Percentiles rank a stretch among this genome's conserved stretches.
These are phyloP conservation scores for Trichoderma oligosporum DNA, from an alignment of 2,329 filamentous ascomycete species.

Conservation along the genomic window DNA sequence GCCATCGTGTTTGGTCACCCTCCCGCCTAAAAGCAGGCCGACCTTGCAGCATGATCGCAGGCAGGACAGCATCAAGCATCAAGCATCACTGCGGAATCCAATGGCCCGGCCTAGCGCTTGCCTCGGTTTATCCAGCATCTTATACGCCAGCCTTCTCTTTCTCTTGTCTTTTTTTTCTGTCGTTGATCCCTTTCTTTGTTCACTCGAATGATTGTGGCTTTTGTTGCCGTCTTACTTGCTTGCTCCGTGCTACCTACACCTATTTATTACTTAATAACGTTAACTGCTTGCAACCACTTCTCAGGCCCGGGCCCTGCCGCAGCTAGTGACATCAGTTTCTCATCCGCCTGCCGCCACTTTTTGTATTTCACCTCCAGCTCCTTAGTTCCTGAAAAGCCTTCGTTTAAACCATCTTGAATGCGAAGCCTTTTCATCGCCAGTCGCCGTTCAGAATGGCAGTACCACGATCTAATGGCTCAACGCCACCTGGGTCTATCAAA, in stretches of 20 bases:
- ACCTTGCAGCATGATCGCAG: conserved; percentile 10
- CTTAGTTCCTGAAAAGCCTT: not conserved
- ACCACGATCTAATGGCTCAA: conserved; percentile 23
- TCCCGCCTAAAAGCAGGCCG: not conserved
- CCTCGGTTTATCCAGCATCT: conserved; percentile 3
- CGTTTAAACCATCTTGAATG: conserved; percentile 14
- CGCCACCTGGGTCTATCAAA: conserved; percentile 30
- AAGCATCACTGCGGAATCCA: not conserved
- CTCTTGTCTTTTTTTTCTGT: not conserved
- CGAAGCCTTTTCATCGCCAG: conserved; percentile 1
- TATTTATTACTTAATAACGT: too few relatives aligned
- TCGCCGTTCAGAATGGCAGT: conserved; percentile 24
- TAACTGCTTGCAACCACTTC: conserved; percentile 1
- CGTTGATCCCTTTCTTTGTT: not conserved
- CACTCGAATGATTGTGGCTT: too few relatives aligned
- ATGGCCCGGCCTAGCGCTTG: too few relatives aligned
- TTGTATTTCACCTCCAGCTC: not conserved
- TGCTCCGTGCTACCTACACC: too few relatives aligned
- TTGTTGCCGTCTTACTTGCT: too few relatives aligned
- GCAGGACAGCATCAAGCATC: not conserved
- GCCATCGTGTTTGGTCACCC: conserved; percentile 17
- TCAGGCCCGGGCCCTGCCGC: conserved; percentile 15
- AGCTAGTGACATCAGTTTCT: conserved; percentile 16
- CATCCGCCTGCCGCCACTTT: conserved; percentile 9
- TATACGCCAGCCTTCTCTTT: conserved; percentile 6